These are phyloP conservation scores for Plenodomus tracheiphilus DNA, from an alignment of 2,329 filamentous ascomycete species.

Conservation along the genomic window DNA sequence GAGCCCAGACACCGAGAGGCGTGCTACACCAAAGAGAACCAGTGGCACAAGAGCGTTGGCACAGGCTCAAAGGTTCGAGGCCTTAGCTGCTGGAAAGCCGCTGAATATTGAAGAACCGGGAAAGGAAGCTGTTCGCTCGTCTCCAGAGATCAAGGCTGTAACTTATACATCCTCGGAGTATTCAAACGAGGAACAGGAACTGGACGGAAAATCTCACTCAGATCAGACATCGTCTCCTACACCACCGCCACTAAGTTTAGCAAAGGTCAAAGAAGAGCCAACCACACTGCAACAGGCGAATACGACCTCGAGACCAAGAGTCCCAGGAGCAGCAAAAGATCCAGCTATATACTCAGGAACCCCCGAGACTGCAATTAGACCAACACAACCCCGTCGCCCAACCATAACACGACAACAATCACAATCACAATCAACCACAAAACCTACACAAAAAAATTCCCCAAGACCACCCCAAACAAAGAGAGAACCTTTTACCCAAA, in stretches of 20 bases:
- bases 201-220: neutral
- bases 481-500: neutral
- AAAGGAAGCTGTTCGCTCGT: constrained; percentile 9
- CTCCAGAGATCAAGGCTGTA: constrained; percentile 9
- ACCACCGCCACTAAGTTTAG: neutral
- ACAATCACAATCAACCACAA: neutral
- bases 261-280: neutral
- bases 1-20: constrained; percentile 11
- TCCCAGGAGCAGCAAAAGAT: neutral
- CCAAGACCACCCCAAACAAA: constrained; percentile 3
- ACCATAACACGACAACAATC: neutral
- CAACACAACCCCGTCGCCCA: neutral
- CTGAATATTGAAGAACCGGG: constrained; percentile 3
- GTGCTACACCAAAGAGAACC: constrained; percentile 28
- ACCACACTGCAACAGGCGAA: neutral
- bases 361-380: neutral
- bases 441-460: neutral
- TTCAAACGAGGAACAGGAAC: constrained; percentile 8
- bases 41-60: constrained; percentile 30
- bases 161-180: constrained; percentile 18
- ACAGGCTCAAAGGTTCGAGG: constrained; percentile 38
- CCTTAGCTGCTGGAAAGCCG: constrained; percentile 23
- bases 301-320: neutral
- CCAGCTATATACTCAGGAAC: neutral
- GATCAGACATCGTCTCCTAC: neutral